Evolutionary conservation across 768 basidiomycete genomes (phyloP), one percentile per base, ranked within the genome.

Genomic region (Tricholomella constricta): DNA sequence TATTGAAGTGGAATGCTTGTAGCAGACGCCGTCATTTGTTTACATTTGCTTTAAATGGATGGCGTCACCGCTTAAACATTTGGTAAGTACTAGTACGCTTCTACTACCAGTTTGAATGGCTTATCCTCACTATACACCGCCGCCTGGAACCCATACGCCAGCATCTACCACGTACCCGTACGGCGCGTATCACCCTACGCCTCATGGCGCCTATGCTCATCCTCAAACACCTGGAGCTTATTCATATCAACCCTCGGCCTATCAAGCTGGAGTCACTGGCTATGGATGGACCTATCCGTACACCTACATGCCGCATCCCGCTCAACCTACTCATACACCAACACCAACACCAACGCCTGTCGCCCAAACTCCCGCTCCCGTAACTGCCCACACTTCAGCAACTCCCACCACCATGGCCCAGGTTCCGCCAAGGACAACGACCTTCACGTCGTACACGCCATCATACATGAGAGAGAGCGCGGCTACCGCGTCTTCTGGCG

Each of bases 241-340:
- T 62, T 69, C 77, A 14, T 79, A 80, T 55, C 73, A 72, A 37
- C 60, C 79, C 14, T 64, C 81, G 22, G 63, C 69, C 19, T 87
- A 88, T 57, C 78, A 84, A 53, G 78, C 86, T 12, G 85, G 84
- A 12, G 82, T 88, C 37, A 82, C 85, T 14, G 78, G 86, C 48
- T 89, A 88, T 65, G 84, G 83, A 25, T 89, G 88, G 86, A 79
- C 85, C 2, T 89, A 88, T 66, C 76, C 82, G 20, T 88, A 88
- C 63, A 75, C 77, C 60, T 87, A 86, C 69, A 75, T 51, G 54
- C 58, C 56, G 17, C 56, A 55, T 38, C 58, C 55, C 27, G 38
- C 54, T 2, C 58, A 56, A 27, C 34, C 52, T 38, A 45, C 55
- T 25, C 61, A 51, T 25, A 53, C 54, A 36, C 45, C 65, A 41